Conservation (phyloP, 306 rosid species). For the Cercis canadensis region DNA sequence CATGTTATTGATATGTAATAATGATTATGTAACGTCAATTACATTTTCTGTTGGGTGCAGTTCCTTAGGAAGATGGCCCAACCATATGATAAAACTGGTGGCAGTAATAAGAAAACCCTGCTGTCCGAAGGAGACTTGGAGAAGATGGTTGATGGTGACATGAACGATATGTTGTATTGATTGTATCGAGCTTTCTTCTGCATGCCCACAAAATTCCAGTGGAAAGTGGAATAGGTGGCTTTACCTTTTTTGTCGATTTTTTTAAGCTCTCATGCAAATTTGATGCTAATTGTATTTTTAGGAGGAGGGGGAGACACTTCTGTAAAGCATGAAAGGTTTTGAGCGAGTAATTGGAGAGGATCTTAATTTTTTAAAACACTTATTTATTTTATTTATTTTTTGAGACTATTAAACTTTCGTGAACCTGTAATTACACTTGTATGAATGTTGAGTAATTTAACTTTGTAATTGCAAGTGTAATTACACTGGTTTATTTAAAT, state of each 20-base stretch:
- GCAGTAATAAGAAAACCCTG: slow-evolving; percentile 72
- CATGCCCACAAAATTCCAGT: background rate
- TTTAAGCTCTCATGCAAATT: too few relatives aligned
- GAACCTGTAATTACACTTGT: too few relatives aligned
- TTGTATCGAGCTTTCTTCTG: background rate
- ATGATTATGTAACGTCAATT: slow-evolving; percentile 12
- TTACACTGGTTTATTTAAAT: too few relatives aligned
- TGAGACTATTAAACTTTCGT: too few relatives aligned
- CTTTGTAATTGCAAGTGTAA: too few relatives aligned
- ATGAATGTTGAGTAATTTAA: too few relatives aligned
- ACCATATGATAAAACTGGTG: slow-evolving; percentile 87
- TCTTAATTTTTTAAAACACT: too few relatives aligned
- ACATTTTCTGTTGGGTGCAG: slow-evolving; percentile 52
- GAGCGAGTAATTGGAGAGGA: too few relatives aligned
- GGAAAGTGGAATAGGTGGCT: slow-evolving; percentile 20
- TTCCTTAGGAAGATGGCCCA: slow-evolving; percentile 96
- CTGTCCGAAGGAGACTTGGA: slow-evolving; percentile 84
- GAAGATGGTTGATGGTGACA: slow-evolving; percentile 62
- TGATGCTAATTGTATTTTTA: too few relatives aligned
- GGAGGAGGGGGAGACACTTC: too few relatives aligned
- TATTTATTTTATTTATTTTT: too few relatives aligned
- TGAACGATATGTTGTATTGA: slow-evolving; percentile 60
- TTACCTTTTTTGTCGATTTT: background rate
- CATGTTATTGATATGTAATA: slow-evolving; percentile 17
- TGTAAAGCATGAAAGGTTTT: too few relatives aligned